These are phyloP conservation scores for Massospora cicadina DNA, from an alignment of 371 early-diverging fungal genomes.

Conservation along the genomic window DNA sequence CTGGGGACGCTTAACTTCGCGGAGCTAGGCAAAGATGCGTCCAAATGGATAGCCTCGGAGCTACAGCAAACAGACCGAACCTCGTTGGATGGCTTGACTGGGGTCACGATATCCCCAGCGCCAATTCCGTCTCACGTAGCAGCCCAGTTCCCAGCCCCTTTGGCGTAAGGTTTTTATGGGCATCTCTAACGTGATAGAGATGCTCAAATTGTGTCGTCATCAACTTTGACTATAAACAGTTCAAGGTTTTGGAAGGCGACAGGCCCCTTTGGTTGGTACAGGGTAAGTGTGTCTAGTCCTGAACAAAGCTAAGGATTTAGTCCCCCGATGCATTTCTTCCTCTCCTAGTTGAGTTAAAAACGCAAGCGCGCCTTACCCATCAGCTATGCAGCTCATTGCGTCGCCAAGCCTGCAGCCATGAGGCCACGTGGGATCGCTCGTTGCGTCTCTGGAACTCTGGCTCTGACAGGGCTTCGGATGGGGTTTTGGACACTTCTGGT, in stretches of 20 bases:
- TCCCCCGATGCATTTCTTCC: background rate
- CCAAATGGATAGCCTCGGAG: background rate
- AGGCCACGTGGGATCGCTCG: background rate
- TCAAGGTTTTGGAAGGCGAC: background rate
- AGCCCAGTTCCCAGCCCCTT: background rate
- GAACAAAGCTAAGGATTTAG: background rate
- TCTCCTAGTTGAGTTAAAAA: background rate
- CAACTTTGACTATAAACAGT: background rate
- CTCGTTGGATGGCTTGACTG: background rate
- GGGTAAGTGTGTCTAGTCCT: background rate
- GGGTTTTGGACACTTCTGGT: background rate
- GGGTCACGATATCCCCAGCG: background rate
- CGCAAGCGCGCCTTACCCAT: background rate
- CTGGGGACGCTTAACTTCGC: background rate
- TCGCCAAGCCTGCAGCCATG: background rate
- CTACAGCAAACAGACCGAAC: background rate
- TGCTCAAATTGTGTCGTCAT: background rate
- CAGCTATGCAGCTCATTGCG: background rate
- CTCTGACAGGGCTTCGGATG: background rate
- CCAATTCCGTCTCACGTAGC: background rate
- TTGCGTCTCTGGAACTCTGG: background rate
- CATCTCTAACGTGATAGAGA: background rate
- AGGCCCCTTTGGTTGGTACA: background rate
- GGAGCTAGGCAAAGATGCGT: background rate
- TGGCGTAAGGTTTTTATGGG: background rate